phyloP scores from a whole-genome alignment of 2,329 filamentous ascomycete species.

The Pseudocercospora pini-densiflorae region DNA sequence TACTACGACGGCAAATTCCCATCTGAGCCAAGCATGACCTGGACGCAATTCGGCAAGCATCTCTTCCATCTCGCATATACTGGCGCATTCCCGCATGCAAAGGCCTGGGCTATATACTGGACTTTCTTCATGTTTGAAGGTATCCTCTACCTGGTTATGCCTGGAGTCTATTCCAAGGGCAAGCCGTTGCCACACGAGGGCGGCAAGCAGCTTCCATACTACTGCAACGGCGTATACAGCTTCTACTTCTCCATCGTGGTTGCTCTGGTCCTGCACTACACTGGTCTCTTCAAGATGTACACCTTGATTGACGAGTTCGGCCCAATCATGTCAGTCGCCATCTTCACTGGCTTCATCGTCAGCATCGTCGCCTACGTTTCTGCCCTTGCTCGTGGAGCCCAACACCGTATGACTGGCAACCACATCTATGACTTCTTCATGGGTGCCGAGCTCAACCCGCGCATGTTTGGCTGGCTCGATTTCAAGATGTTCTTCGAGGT shows the following conservation, averaged over 20 bases:
- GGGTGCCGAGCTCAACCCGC: slow-evolving; percentile 84
- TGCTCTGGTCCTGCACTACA: slow-evolving; percentile 75
- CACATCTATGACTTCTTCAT: slow-evolving; percentile 89
- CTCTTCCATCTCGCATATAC: slow-evolving; percentile 76
- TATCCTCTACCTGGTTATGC: slow-evolving; percentile 80
- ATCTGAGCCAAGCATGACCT: slow-evolving; percentile 52
- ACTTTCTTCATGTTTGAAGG: slow-evolving; percentile 85
- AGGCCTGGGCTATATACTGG: slow-evolving; percentile 96
- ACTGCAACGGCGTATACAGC: slow-evolving; percentile 86
- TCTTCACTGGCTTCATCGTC: slow-evolving; percentile 85
- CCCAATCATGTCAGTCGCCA: slow-evolving; percentile 88
- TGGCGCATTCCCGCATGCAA: slow-evolving; percentile 78
- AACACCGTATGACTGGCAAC: slow-evolving; percentile 90
- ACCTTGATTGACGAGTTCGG: slow-evolving; percentile 95
- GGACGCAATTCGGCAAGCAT: slow-evolving; percentile 72
- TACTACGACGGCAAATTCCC: slow-evolving; percentile 90
- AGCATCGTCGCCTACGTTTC: slow-evolving; percentile 85
- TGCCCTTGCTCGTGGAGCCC: slow-evolving; percentile 75
- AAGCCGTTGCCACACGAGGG: slow-evolving; percentile 83
- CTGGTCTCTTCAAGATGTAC: slow-evolving; percentile 85
- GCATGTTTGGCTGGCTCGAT: slow-evolving; percentile 75
- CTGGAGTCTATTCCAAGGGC: slow-evolving; percentile 85
- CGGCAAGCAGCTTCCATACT: slow-evolving; percentile 88
- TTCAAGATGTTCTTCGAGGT: slow-evolving; percentile 98
- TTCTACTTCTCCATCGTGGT: slow-evolving; percentile 84